phyloP scores from a whole-genome alignment of 345 rosid species.

The Murraya koenigii region DNA sequence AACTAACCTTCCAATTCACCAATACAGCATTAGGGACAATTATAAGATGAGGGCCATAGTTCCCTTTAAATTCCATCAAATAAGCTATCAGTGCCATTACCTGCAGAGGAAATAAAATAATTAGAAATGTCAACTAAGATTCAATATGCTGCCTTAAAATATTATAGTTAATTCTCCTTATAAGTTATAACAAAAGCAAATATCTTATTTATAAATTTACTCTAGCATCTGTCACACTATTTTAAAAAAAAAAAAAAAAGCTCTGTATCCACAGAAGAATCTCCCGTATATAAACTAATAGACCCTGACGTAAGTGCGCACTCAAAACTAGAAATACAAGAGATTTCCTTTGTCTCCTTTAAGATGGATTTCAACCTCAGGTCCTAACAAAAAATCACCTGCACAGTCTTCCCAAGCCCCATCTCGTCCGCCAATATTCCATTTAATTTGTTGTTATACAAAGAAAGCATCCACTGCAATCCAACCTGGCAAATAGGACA shows the following conservation, averaged over 20 bases:
- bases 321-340: neutral
- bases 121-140: slow-evolving; percentile 14
- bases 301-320: neutral
- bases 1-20: slow-evolving; percentile 98
- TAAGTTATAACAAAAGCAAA: neutral
- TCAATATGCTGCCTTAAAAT: slow-evolving; percentile 9
- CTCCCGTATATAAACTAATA: neutral
- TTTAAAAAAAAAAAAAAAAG: neutral
- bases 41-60: slow-evolving; percentile 99
- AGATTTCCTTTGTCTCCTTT: neutral
- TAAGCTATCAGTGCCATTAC: slow-evolving; percentile 99
- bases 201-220: neutral
- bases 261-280: neutral
- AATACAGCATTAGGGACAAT: slow-evolving; percentile 98
- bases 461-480: slow-evolving; percentile 99
- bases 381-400: slow-evolving; percentile 48
- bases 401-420: slow-evolving; percentile 99
- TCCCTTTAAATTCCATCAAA: slow-evolving; percentile 99
- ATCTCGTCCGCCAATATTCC: slow-evolving; percentile 99
- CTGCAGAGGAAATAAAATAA: slow-evolving; percentile 38
- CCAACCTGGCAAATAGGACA: slow-evolving; percentile 67
- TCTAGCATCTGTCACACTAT: slow-evolving; percentile 11
- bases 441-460: slow-evolving; percentile 96
- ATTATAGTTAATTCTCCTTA: slow-evolving; percentile 13
- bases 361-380: neutral